Percentiles rank a stretch among this genome's conserved stretches.
phyloP scores from a whole-genome alignment of 768 basidiomycete species.

The Rubroboletus pulcherrimus region DNA sequence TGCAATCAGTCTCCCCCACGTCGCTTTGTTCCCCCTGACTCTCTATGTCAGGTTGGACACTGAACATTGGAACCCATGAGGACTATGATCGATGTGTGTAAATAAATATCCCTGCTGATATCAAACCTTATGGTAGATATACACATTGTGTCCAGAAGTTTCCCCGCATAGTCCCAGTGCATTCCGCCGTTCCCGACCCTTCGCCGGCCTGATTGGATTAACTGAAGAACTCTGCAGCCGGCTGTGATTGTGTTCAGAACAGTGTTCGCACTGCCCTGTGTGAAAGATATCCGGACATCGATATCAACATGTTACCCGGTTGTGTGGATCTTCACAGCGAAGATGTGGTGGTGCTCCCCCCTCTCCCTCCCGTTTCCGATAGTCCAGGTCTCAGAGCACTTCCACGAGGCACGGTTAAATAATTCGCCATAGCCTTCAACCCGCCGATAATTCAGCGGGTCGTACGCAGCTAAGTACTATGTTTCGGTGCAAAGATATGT shows the following conservation, averaged over 20 bases:
- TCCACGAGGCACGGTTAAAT: constrained; percentile 2
- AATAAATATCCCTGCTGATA: constrained; percentile 13
- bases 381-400: constrained; percentile 4
- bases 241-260: not conserved
- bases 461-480: not conserved
- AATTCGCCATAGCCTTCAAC: not conserved
- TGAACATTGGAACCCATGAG: constrained; percentile 11
- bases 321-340: constrained; percentile 10
- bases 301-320: not conserved
- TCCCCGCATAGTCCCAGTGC: constrained; percentile 1
- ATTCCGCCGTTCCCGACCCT: constrained; percentile 5
- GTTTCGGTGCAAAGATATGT: not conserved
- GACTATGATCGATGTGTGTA: constrained; percentile 16
- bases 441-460: not conserved
- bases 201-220: constrained; percentile 6
- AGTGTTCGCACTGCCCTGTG: constrained; percentile 9
- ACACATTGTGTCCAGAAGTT: constrained; percentile 4
- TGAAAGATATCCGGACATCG: not conserved
- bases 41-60: constrained; percentile 11
- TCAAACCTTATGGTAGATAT: constrained; percentile 16
- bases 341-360: not conserved
- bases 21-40: constrained; percentile 6
- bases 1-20: not conserved
- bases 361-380: constrained; percentile 4
- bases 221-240: not conserved